A percentile compares a stretch with the other conserved stretches of the same genome.
Evolutionary conservation across 768 basidiomycete genomes (phyloP).

Genomic region (Lactifluus hygrophoroides): DNA sequence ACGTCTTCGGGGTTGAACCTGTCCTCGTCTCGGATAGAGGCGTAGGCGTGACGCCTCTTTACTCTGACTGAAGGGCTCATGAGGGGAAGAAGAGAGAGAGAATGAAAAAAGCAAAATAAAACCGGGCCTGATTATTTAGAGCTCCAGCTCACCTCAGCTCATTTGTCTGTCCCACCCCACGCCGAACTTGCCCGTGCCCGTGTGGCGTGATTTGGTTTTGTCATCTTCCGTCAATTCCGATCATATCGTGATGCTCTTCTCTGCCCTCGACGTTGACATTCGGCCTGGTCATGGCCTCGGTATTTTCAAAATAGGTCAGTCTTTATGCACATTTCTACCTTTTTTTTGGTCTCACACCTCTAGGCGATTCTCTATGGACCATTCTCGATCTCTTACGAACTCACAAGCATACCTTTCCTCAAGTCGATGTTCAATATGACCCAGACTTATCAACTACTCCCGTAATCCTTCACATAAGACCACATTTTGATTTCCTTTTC

Average conservation of each 20-base stretch:
- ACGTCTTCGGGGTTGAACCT: background rate
- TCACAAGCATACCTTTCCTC: conserved; percentile 62
- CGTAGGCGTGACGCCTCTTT: conserved; percentile 8
- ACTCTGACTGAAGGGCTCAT: conserved; percentile 16
- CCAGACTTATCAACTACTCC: conserved; percentile 65
- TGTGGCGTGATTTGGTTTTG: background rate
- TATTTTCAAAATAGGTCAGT: conserved; percentile 59
- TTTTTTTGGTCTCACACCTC: background rate
- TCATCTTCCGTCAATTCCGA: too few relatives aligned
- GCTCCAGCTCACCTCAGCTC: too few relatives aligned
- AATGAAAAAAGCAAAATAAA: background rate
- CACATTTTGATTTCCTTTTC: conserved; percentile 80
- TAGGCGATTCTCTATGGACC: conserved; percentile 74
- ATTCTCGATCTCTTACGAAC: conserved; percentile 59
- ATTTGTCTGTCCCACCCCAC: too few relatives aligned
- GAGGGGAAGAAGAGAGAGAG: background rate
- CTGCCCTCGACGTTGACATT: conserved; percentile 66
- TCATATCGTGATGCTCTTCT: conserved; percentile 37
- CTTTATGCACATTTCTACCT: background rate
- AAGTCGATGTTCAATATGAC: conserved; percentile 79
- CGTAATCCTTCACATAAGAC: conserved; percentile 67
- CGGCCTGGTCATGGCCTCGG: conserved; percentile 70
- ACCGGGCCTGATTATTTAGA: background rate
- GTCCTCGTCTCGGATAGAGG: conserved; percentile 11
- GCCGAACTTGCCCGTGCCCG: conserved; percentile 1